A percentile compares a stretch with the other conserved stretches of the same genome.
Conservation (phyloP, 441 rosid species). For the Omphalea diandra region DNA sequence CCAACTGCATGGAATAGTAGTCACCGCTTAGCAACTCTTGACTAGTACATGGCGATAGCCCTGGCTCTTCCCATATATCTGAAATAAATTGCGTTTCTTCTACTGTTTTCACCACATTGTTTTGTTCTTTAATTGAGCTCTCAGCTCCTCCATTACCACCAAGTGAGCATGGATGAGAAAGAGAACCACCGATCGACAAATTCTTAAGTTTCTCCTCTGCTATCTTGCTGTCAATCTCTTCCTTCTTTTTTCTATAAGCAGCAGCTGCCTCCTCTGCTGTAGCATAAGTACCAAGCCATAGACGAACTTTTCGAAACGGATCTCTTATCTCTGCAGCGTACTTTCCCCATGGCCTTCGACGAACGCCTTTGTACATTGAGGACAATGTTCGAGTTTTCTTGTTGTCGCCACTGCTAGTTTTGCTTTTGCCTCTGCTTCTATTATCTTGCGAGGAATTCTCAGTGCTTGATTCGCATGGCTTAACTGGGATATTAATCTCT, state of each 20-base stretch:
- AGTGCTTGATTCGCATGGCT: neutral
- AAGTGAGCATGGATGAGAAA: conserved; percentile 26
- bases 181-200: conserved; percentile 1
- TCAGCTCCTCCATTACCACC: conserved; percentile 12
- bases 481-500: conserved; percentile 33
- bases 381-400: conserved; percentile 23
- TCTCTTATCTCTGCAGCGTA: conserved; percentile 45
- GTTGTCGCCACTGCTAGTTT: neutral
- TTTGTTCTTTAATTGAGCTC: conserved; percentile 11
- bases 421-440: neutral
- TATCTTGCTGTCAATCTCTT: conserved; percentile 35
- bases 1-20: neutral
- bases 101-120: neutral
- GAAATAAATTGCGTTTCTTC: conserved; percentile 16
- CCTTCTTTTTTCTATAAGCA: conserved; percentile 43
- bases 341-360: conserved; percentile 45
- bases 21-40: conserved; percentile 22
- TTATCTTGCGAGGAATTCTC: neutral
- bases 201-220: conserved; percentile 16
- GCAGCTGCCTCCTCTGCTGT: conserved; percentile 48
- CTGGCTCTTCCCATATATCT: conserved; percentile 22
- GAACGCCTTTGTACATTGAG: conserved; percentile 40
- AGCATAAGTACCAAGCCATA: conserved; percentile 45
- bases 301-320: conserved; percentile 29
- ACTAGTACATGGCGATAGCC: conserved; percentile 14